phyloP scores from a whole-genome alignment of 129 eudicot species.

The Flaveria sonorensis region DNA sequence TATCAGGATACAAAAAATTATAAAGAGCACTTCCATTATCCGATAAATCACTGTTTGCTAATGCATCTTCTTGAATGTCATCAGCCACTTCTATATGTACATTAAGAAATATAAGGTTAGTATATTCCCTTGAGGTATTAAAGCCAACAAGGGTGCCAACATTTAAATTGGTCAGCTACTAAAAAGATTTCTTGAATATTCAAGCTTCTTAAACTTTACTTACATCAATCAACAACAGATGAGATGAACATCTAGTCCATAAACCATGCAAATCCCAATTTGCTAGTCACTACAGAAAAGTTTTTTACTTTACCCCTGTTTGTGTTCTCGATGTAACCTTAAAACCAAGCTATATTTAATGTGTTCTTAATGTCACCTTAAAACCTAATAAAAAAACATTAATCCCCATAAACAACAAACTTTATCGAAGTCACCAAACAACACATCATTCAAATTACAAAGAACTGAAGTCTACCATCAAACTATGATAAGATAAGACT shows the following conservation, averaged over 20 bases:
- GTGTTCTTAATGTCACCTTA: not conserved
- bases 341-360: not conserved
- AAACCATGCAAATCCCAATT: conserved; percentile 5
- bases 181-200: not conserved
- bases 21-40: conserved; percentile 62
- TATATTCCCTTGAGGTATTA: not conserved
- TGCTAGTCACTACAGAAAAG: not conserved
- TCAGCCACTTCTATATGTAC: conserved; percentile 44
- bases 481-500: too few relatives aligned
- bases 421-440: conserved; percentile 1
- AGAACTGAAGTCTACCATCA: not conserved
- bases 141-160: not conserved
- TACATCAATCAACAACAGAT: conserved; percentile 5
- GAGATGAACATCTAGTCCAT: not conserved
- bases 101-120: conserved; percentile 10
- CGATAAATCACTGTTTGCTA: conserved; percentile 31
- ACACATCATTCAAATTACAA: conserved; percentile 11
- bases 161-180: not conserved
- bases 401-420: not conserved
- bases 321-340: not conserved
- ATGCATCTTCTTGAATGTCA: conserved; percentile 41
- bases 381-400: not conserved
- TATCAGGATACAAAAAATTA: conserved; percentile 82
- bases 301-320: too few relatives aligned
- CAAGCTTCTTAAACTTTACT: not conserved